phyloP scores from a whole-genome alignment of 2,329 filamentous ascomycete genomes.

The Aspergillus brasiliensis region DNA sequence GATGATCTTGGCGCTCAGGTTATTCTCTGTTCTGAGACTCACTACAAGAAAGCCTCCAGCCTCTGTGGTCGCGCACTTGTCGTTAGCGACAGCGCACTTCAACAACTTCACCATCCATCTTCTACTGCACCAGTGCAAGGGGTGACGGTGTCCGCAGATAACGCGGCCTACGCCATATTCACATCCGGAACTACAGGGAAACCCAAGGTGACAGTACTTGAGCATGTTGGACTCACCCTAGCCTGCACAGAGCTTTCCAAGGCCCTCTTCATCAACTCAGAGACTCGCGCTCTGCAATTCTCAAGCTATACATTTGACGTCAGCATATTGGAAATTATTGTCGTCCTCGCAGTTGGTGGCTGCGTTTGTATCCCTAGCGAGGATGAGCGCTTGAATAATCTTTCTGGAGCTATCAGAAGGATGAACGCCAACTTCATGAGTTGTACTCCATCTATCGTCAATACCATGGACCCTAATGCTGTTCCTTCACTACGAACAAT shows the following conservation, averaged over 20 bases:
- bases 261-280: constrained; percentile 52
- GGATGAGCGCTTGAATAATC: constrained; percentile 52
- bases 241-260: constrained; percentile 55
- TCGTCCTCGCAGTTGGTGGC: constrained; percentile 58
- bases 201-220: constrained; percentile 64
- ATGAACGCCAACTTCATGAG: constrained; percentile 57
- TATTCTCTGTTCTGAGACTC: constrained; percentile 36
- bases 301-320: constrained; percentile 61
- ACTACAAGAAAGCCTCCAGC: constrained; percentile 32
- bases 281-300: constrained; percentile 62
- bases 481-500: constrained; percentile 50
- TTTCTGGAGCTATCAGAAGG: constrained; percentile 53
- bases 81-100: constrained; percentile 31
- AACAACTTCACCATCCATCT: constrained; percentile 27
- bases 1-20: constrained; percentile 37
- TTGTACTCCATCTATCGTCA: constrained; percentile 62
- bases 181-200: constrained; percentile 59
- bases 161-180: constrained; percentile 62
- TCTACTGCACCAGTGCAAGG: constrained; percentile 16
- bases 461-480: constrained; percentile 46
- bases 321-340: constrained; percentile 57
- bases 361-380: constrained; percentile 62
- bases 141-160: constrained; percentile 26
- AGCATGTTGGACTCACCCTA: constrained; percentile 61
- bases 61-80: constrained; percentile 31